phyloP scores from a whole-genome alignment of 495 filamentous ascomycete genomes.

The Trichoderma virens region DNA sequence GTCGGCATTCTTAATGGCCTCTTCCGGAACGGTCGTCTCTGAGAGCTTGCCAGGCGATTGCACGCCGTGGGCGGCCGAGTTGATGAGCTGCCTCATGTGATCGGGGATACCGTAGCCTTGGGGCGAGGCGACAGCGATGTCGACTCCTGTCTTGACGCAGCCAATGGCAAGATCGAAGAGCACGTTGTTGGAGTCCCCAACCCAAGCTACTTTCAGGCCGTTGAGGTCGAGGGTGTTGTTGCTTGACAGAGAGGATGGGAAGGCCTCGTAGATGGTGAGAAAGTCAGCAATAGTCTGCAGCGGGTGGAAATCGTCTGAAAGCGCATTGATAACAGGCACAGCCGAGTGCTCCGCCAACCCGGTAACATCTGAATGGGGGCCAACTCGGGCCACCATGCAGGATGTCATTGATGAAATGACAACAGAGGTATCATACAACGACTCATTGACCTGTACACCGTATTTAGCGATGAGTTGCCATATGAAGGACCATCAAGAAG shows the following conservation, averaged over 20 bases:
- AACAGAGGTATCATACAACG: constrained; percentile 76
- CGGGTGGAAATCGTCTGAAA: constrained; percentile 83
- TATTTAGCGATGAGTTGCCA: neutral
- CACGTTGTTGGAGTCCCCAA: constrained; percentile 96
- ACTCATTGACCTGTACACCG: constrained; percentile 65
- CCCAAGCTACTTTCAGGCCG: constrained; percentile 85
- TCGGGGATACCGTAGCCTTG: constrained; percentile 69
- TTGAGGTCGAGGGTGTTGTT: constrained; percentile 57
- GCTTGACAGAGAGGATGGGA: constrained; percentile 34
- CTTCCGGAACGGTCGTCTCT: constrained; percentile 73
- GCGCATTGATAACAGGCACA: constrained; percentile 91
- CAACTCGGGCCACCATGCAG: constrained; percentile 82
- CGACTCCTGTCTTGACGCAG: constrained; percentile 75
- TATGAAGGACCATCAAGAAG: neutral
- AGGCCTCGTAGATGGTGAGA: constrained; percentile 77
- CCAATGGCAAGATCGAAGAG: constrained; percentile 85
- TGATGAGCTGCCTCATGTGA: constrained; percentile 61
- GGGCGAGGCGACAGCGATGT: constrained; percentile 81
- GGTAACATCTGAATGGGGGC: constrained; percentile 72
- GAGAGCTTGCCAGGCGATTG: constrained; percentile 54
- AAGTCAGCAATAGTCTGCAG: constrained; percentile 91
- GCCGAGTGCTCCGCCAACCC: constrained; percentile 69
- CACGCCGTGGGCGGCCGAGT: constrained; percentile 48
- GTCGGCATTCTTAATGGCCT: constrained; percentile 82
- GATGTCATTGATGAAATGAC: constrained; percentile 91